A percentile compares a stretch with the other conserved stretches of the same genome.
Evolutionary conservation across 1,139 yeast genomes (phyloP).

Genomic region (Blastobotrys niveus): DNA sequence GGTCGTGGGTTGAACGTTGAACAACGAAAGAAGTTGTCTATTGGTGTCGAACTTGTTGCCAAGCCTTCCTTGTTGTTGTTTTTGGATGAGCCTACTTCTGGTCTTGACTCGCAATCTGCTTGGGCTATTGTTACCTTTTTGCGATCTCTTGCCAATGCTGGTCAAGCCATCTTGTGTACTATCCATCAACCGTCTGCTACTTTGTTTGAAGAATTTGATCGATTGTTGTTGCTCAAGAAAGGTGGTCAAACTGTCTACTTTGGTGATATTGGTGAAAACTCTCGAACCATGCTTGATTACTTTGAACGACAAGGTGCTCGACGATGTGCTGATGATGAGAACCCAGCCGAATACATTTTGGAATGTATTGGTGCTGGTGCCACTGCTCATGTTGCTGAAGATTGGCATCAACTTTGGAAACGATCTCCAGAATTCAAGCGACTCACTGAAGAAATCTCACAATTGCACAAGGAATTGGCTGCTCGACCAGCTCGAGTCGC

Average conservation of each 20-base stretch:
- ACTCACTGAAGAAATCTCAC: slow-evolving; percentile 37
- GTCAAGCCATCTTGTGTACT: slow-evolving; percentile 53
- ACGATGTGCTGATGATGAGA: slow-evolving; percentile 45
- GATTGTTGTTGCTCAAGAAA: slow-evolving; percentile 44
- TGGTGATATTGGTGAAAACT: slow-evolving; percentile 57
- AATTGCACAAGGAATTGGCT: slow-evolving; percentile 31
- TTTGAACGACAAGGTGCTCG: slow-evolving; percentile 52
- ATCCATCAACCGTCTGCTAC: slow-evolving; percentile 58
- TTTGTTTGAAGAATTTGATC: slow-evolving; percentile 48
- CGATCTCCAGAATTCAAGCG: slow-evolving; percentile 37
- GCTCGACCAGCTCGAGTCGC: slow-evolving; percentile 21
- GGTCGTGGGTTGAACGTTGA: slow-evolving; percentile 63
- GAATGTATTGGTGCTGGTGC: slow-evolving; percentile 66
- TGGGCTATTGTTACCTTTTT: slow-evolving; percentile 51
- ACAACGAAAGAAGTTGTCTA: slow-evolving; percentile 59
- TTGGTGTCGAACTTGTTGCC: slow-evolving; percentile 58
- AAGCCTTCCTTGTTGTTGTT: slow-evolving; percentile 49
- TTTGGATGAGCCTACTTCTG: slow-evolving; percentile 56
- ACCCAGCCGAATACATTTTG: slow-evolving; percentile 63
- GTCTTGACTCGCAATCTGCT: slow-evolving; percentile 55
- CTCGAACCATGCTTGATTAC: slow-evolving; percentile 46
- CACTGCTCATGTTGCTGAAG: slow-evolving; percentile 44
- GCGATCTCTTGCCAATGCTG: slow-evolving; percentile 47
- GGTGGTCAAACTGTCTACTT: slow-evolving; percentile 64
- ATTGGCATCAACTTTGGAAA: slow-evolving; percentile 43